These are phyloP conservation scores for Ceratocystis papillata DNA, from an alignment of 2,329 filamentous ascomycete species.

Conservation along the genomic window DNA sequence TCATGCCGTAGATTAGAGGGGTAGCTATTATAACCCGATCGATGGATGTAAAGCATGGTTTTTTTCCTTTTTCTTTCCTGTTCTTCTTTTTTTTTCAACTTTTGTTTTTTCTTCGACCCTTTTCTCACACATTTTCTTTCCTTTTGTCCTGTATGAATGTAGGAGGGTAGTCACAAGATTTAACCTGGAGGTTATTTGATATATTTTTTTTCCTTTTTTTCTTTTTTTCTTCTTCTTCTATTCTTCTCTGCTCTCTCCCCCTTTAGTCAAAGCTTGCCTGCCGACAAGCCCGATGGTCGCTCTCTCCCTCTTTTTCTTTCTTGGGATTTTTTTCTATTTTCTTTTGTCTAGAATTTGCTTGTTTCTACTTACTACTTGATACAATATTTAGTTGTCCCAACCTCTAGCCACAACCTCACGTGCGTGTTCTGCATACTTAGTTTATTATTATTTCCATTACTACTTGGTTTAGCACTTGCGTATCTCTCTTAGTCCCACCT, in stretches of 20 bases:
- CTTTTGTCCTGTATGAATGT: neutral
- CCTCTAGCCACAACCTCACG: neutral
- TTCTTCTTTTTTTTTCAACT: neutral
- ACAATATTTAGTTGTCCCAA: neutral
- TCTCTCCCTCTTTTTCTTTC: neutral
- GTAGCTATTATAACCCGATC: neutral
- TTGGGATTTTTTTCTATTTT: neutral
- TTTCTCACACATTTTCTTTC: neutral
- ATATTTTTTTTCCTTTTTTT: neutral
- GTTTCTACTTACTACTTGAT: neutral
- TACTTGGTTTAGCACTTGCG: no score
- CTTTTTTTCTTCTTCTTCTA: slow-evolving; percentile 3
- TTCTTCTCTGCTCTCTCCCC: neutral
- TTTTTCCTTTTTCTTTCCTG: neutral
- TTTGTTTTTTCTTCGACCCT: neutral
- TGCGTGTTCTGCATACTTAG: no score
- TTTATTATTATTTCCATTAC: no score
- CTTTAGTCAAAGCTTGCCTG: neutral
- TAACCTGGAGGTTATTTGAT: slow-evolving; percentile 12
- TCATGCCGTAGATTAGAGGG: slow-evolving; percentile 9
- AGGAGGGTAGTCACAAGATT: neutral
- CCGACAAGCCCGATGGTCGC: no score
- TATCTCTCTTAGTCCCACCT: neutral
- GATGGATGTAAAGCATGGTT: no score
- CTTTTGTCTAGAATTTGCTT: slow-evolving; percentile 4